Base-by-base conservation (phyloP, 2,329 filamentous ascomycete genomes). In the Ramularia collo-cygni region DNA sequence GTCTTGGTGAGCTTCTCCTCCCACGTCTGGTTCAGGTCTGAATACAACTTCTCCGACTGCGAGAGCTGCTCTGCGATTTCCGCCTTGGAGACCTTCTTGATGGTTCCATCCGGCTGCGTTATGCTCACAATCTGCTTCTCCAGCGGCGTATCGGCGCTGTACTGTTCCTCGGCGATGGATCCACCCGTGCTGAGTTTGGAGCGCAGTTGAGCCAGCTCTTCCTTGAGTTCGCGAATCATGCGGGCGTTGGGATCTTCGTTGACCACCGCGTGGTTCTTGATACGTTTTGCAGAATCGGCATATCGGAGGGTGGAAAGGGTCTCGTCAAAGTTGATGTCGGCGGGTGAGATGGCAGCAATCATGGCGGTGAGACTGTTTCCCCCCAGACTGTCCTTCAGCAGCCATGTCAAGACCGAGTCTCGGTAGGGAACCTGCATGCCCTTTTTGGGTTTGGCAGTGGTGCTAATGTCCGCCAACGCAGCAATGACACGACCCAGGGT, bases 361-460 rank as follows among this genome's bases (percentile, higher is more conserved):
- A 98, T 98, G 44, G 92, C 92, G 16, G 92, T 98, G 85, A 96
- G 90, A 63, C 90, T 96, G 72, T 98, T 98, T 58, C 92, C 92
- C 60, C 92, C 92, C 4, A 98, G 68, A 3, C 90, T 96, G 63
- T 98, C 93, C 61, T 98, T 98, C 51, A 98, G 67, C 31, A 98
- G 69, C 92, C 92, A 98, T 1, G 92, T 98, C 51, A 98, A 68
- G 35, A 98, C 80, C 59, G 87, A 95, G 69, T 98, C 93, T 75
- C 92, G 84, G 62, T 98, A 98, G 1, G 92, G 93, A 1, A 98
- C 92, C 64, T 93, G 79, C 9, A 73, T 75, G 40, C 76, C 78
- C 38, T 79, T 93, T 60, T 83, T 82, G 67, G 88, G 89, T 66
- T 86, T 88, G 62, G 87, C 90, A 24, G 79, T 77, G 58, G 83